Percentiles rank a stretch among this genome's conserved stretches.
Conservation (phyloP, 2,329 filamentous ascomycete species). For the Botrytis fabae region DNA sequence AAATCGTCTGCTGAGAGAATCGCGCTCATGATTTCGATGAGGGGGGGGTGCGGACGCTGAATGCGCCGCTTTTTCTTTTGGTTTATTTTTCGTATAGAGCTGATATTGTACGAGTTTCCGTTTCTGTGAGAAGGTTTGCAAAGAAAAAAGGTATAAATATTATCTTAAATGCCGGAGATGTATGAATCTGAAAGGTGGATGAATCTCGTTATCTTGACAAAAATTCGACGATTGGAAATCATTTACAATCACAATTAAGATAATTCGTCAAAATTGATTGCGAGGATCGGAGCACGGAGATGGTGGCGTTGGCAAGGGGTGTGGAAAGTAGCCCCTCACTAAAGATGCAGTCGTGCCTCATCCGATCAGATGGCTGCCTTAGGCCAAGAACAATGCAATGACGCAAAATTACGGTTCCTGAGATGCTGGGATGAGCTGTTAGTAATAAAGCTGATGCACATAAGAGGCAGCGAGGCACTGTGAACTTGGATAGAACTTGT, state of each 20-base stretch:
- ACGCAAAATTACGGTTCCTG: conserved; percentile 1
- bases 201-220: background rate
- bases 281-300: conserved; percentile 20
- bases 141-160: background rate
- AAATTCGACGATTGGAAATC: conserved; percentile 16
- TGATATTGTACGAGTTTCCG: background rate
- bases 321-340: conserved; percentile 1
- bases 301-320: conserved; percentile 8
- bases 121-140: background rate
- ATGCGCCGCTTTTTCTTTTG: conserved; percentile 28
- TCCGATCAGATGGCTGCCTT: background rate
- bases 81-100: background rate
- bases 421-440: background rate
- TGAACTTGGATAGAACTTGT: background rate
- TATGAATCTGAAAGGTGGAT: background rate
- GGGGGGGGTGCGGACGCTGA: conserved; percentile 26
- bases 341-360: background rate
- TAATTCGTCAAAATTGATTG: conserved; percentile 20
- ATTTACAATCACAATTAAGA: conserved; percentile 23
- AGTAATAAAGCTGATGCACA: background rate
- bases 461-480: background rate
- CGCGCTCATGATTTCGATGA: conserved; percentile 73
- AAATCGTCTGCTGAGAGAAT: conserved; percentile 96
- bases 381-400: background rate
- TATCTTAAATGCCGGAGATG: background rate